Conservation (phyloP, 306 rosid genomes). For the Quercus aquifolioides region DNA sequence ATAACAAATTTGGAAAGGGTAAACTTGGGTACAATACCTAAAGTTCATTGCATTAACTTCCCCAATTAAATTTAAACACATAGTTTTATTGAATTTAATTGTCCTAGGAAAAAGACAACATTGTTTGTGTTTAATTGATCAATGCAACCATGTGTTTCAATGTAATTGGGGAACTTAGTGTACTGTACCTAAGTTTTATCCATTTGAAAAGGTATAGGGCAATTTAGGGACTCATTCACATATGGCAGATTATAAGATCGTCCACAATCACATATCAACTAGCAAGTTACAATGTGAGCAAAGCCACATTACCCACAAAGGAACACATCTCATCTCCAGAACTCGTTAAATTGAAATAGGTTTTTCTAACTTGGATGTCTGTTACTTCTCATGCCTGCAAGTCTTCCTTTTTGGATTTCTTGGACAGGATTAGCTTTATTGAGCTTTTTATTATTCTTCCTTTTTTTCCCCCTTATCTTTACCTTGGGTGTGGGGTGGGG, state of each 20-base stretch:
- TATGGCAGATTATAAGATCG: neutral
- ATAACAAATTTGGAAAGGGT: conserved; percentile 7
- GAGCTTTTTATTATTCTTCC: neutral
- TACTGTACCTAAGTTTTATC: too few relatives aligned
- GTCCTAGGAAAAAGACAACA: too few relatives aligned
- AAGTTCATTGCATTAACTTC: too few relatives aligned
- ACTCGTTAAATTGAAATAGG: neutral
- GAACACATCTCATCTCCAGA: neutral
- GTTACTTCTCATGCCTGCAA: neutral
- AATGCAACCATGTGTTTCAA: too few relatives aligned
- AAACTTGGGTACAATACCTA: too few relatives aligned
- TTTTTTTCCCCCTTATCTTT: neutral
- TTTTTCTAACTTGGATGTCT: neutral
- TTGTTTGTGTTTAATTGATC: too few relatives aligned
- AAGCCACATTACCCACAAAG: neutral
- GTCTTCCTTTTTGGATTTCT: neutral
- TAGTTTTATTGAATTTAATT: too few relatives aligned
- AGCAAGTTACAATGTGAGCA: neutral
- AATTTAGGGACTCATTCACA: conserved; percentile 7
- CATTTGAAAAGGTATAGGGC: conserved; percentile 1
- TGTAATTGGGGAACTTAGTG: too few relatives aligned
- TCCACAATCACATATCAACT: neutral
- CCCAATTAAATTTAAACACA: too few relatives aligned
- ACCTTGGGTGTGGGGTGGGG: neutral
- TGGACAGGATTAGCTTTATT: neutral